Percentiles rank a stretch among this genome's conserved stretches.
These are phyloP conservation scores for Lachnellula hyalina DNA, from an alignment of 2,329 filamentous ascomycete genomes.

Conservation along the genomic window DNA sequence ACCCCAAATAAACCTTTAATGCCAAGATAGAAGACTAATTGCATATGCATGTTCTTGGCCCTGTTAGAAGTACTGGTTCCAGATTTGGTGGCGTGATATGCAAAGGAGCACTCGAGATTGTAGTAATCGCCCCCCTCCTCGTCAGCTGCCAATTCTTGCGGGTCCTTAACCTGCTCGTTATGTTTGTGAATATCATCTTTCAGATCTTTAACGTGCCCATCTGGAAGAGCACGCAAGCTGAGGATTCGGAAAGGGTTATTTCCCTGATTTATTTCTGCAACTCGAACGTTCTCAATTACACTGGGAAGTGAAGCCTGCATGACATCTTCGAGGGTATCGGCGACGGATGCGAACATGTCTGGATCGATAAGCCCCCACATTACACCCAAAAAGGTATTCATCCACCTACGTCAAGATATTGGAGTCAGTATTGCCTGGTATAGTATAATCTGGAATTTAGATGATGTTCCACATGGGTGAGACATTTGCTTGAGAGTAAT, in stretches of 20 bases:
- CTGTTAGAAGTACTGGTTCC: slow-evolving; percentile 68
- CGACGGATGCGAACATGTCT: slow-evolving; percentile 84
- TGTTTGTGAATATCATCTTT: slow-evolving; percentile 75
- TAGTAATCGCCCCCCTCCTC: slow-evolving; percentile 91
- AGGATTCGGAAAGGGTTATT: slow-evolving; percentile 85
- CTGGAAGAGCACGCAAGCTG: slow-evolving; percentile 79
- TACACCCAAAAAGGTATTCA: slow-evolving; percentile 81
- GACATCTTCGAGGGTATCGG: slow-evolving; percentile 91
- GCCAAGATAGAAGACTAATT: slow-evolving; percentile 88
- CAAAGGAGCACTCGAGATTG: slow-evolving; percentile 85
- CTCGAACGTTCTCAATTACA: slow-evolving; percentile 88
- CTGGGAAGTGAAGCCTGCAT: slow-evolving; percentile 94
- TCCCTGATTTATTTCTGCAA: slow-evolving; percentile 92
- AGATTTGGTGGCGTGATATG: slow-evolving; percentile 81
- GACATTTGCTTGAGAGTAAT: too few relatives aligned
- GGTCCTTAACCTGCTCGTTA: slow-evolving; percentile 76
- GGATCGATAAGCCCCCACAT: slow-evolving; percentile 92
- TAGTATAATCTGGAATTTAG: too few relatives aligned
- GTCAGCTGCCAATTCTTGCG: slow-evolving; percentile 79
- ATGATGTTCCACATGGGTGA: too few relatives aligned
- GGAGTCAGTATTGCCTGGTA: too few relatives aligned
- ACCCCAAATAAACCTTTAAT: slow-evolving; percentile 29
- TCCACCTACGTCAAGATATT: slow-evolving; percentile 49
- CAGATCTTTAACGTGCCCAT: slow-evolving; percentile 73
- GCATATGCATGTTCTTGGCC: slow-evolving; percentile 95